Conservation (phyloP, 129 eudicot species). For the Artemisia tridentata region DNA sequence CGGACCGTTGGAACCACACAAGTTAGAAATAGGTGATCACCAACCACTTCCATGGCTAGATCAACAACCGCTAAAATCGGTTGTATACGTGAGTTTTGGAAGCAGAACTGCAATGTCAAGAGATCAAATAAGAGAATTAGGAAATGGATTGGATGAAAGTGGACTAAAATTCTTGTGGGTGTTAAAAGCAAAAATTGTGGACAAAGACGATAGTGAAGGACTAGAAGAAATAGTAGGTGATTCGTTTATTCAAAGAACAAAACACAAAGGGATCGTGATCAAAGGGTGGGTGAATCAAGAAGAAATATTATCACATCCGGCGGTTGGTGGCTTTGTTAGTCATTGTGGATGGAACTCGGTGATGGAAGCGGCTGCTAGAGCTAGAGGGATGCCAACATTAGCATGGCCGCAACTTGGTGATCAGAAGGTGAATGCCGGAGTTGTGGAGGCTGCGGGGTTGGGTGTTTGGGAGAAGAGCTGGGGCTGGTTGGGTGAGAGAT, state of each 20-base stretch:
- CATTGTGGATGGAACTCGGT: conserved; percentile 65
- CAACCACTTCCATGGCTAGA: conserved; percentile 45
- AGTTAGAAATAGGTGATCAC: conserved; percentile 15
- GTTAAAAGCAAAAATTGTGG: conserved; percentile 39
- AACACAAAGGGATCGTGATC: conserved; percentile 36
- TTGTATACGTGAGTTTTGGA: conserved; percentile 42
- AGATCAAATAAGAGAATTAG: conserved; percentile 32
- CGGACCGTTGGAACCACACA: conserved; percentile 42
- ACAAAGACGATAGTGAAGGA: conserved; percentile 40
- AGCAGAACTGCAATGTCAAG: conserved; percentile 38
- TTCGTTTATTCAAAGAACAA: conserved; percentile 27
- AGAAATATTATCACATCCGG: conserved; percentile 36
- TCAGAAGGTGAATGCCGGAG: conserved; percentile 46
- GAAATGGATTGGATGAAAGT: conserved; percentile 34
- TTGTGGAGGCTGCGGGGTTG: conserved; percentile 43
- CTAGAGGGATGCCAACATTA: conserved; percentile 41
- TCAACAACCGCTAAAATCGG: conserved; percentile 40
- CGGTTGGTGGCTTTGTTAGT: conserved; percentile 46
- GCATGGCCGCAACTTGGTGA: conserved; percentile 57
- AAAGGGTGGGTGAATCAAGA: conserved; percentile 62
- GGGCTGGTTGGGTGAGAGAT: conserved; percentile 32
- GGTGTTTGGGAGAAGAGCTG: conserved; percentile 45
- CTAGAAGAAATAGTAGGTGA: conserved; percentile 30
- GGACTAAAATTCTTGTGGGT: conserved; percentile 46
- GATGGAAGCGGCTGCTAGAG: conserved; percentile 40